Percentiles rank a stretch among this genome's conserved stretches.
phyloP scores from a whole-genome alignment of 176 grass and related monocot species.

The Oryza longistaminata region DNA sequence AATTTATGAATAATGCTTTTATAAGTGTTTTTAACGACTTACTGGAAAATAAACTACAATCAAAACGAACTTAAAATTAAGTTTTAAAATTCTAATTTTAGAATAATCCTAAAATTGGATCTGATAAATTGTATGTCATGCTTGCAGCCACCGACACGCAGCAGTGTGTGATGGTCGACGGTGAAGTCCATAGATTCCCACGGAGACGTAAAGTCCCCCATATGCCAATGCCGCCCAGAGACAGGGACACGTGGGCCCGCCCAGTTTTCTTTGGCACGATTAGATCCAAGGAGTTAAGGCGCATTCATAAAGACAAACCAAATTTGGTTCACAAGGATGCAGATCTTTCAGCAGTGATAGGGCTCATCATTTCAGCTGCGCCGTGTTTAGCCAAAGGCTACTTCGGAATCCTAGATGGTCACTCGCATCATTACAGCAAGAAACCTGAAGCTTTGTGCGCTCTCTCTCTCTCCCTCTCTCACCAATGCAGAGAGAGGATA shows the following conservation, averaged over 20 bases:
- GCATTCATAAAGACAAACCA: not conserved
- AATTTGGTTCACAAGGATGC: not conserved
- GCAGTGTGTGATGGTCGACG: not conserved
- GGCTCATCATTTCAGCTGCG: not conserved
- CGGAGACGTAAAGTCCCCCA: not conserved
- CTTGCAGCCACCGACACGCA: constrained; percentile 40
- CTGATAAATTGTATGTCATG: too few species aligned
- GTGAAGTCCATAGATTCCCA: constrained; percentile 9
- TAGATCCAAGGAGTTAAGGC: not conserved
- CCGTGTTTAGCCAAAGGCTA: not conserved
- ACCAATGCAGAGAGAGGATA: not conserved
- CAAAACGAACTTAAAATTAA: too few species aligned
- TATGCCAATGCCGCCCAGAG: not conserved
- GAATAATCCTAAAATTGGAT: too few species aligned
- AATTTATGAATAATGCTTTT: too few species aligned
- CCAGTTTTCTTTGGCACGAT: constrained; percentile 15
- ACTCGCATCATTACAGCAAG: not conserved
- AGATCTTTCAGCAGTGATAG: not conserved
- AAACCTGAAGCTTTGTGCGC: not conserved
- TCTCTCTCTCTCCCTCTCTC: not conserved
- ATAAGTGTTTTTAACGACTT: too few species aligned
- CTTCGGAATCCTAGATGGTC: not conserved
- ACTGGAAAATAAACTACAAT: too few species aligned
- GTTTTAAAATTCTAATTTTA: too few species aligned
- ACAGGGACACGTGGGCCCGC: not conserved